Percentiles rank a stretch among this genome's conserved stretches.
Conservation (phyloP, 1,284 basidiomycete genomes). For the Cryptococcus amylolentus region DNA sequence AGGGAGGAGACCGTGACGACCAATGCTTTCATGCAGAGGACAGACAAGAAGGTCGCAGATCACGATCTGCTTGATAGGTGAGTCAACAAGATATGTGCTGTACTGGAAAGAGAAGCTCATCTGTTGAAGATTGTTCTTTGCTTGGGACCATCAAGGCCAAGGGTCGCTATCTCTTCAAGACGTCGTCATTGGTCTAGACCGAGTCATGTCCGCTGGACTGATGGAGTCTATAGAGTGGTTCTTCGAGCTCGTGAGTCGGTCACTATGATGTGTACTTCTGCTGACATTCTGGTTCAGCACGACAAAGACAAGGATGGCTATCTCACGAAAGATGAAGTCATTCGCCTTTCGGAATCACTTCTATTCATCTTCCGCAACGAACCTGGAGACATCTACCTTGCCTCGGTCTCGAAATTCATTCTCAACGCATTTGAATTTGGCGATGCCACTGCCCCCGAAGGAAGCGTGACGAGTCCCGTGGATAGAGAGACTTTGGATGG, state of each 20-base stretch:
- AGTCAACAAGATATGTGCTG: constrained; percentile 31
- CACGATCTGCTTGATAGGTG: constrained; percentile 53
- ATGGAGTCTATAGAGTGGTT: constrained; percentile 99
- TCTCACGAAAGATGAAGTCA: constrained; percentile 91
- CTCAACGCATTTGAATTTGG: constrained; percentile 96
- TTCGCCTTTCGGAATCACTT: constrained; percentile 85
- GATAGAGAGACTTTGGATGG: constrained; percentile 43
- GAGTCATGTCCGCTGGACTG: constrained; percentile 91
- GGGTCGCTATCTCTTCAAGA: constrained; percentile 88
- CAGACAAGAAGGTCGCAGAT: constrained; percentile 51
- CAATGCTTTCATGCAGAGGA: constrained; percentile 79
- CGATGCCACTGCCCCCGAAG: constrained; percentile 68
- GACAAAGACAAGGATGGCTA: constrained; percentile 94
- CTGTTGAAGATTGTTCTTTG: constrained; percentile 74
- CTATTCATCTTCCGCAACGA: constrained; percentile 98
- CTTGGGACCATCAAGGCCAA: constrained; percentile 77
- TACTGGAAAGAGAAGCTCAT: constrained; percentile 23
- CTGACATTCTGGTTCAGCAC: constrained; percentile 51
- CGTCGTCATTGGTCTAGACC: constrained; percentile 81
- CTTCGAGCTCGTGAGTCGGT: constrained; percentile 65
- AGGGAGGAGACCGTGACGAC: constrained; percentile 88
- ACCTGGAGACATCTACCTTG: constrained; percentile 92
- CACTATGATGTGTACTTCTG: not conserved
- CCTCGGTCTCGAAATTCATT: constrained; percentile 92
- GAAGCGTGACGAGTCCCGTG: constrained; percentile 48